phyloP scores from a whole-genome alignment of 192 early-diverging fungal genomes.

The Obelidium mucronatum region DNA sequence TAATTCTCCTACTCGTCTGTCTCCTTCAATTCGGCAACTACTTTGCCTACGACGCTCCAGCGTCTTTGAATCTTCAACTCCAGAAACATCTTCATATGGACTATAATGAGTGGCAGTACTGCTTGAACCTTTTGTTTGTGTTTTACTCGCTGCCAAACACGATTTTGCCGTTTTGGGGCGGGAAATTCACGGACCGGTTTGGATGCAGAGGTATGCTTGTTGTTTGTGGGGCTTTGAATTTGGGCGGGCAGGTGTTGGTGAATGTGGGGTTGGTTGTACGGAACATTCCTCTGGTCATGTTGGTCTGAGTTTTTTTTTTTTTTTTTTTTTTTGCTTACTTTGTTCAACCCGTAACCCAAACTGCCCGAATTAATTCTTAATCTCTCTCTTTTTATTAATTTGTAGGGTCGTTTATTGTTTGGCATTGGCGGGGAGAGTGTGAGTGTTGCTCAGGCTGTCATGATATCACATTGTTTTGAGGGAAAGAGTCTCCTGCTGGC shows the following conservation, averaged over 20 bases:
- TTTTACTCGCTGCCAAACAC: constrained; percentile 74
- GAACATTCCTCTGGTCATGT: constrained; percentile 54
- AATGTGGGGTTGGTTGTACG: constrained; percentile 34
- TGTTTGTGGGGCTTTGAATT: constrained; percentile 38
- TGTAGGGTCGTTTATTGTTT: constrained; percentile 47
- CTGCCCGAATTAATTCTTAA: no score
- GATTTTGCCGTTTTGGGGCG: constrained; percentile 66
- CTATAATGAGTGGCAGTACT: constrained; percentile 48
- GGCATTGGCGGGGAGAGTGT: constrained; percentile 60
- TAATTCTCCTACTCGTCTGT: neutral
- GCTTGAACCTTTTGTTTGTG: constrained; percentile 62
- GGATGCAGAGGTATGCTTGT: constrained; percentile 56
- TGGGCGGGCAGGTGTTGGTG: constrained; percentile 44
- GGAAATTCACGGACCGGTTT: constrained; percentile 61
- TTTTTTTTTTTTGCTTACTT: no score
- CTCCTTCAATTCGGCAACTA: constrained; percentile 28
- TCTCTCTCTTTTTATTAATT: no score
- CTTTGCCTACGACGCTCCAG: constrained; percentile 33
- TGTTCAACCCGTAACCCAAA: no score
- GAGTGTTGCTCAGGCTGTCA: constrained; percentile 52
- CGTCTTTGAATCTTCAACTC: constrained; percentile 25
- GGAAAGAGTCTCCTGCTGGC: constrained; percentile 61
- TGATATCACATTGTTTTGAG: constrained; percentile 55
- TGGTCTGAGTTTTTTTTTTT: no score
- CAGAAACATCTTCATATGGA: constrained; percentile 16